A percentile compares a stretch with the other conserved stretches of the same genome.
phyloP scores from a whole-genome alignment of 2,329 filamentous ascomycete genomes.

The Davidsoniella virescens region DNA sequence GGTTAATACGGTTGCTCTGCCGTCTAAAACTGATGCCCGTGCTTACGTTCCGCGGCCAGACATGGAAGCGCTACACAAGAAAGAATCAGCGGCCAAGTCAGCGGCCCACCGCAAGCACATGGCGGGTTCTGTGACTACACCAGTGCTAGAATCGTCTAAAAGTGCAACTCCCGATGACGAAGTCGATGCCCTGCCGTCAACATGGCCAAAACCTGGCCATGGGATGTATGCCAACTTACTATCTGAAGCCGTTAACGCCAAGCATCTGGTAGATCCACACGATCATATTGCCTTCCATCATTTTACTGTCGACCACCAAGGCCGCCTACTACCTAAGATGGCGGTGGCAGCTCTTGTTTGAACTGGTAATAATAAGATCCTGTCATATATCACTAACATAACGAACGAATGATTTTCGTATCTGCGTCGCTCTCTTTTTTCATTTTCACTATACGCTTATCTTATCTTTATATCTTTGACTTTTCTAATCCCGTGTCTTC shows the following conservation, averaged over 20 bases:
- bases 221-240: conserved; percentile 25
- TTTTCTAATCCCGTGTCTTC: not conserved
- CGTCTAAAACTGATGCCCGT: not conserved
- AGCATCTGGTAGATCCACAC: conserved; percentile 23
- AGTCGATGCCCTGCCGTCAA: conserved; percentile 22
- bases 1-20: conserved; percentile 10
- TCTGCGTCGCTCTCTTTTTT: not conserved
- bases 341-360: conserved; percentile 12
- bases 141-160: conserved; percentile 7
- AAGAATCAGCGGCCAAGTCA: not conserved
- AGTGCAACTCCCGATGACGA: conserved; percentile 17
- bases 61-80: conserved; percentile 1
- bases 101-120: not conserved
- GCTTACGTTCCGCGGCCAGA: conserved; percentile 8
- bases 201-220: conserved; percentile 25
- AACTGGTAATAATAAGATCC: not conserved
- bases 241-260: conserved; percentile 24
- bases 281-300: conserved; percentile 29
- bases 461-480: too few relatives aligned
- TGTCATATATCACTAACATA: too few relatives aligned
- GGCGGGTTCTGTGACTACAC: not conserved
- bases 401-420: too few relatives aligned
- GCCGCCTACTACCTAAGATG: conserved; percentile 11
- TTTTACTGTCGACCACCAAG: conserved; percentile 23
- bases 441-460: not conserved